Percentiles rank a stretch among this genome's conserved stretches.
These are phyloP conservation scores for Suillus tomentosus DNA, from an alignment of 768 basidiomycete species.

Conservation along the genomic window DNA sequence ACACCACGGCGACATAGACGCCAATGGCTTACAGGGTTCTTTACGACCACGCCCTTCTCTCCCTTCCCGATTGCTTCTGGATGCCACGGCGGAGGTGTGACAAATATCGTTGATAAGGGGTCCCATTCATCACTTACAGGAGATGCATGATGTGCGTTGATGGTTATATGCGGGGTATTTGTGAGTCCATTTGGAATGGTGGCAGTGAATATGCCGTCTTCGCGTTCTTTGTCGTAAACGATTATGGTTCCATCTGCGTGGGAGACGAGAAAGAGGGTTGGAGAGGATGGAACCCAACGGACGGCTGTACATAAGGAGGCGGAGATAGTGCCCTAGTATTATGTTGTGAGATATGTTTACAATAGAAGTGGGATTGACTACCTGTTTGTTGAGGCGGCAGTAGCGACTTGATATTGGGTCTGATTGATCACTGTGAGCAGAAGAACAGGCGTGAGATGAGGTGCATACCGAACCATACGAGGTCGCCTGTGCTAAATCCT, in stretches of 20 bases:
- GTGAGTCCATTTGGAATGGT: slow-evolving; percentile 47
- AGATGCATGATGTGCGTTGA: slow-evolving; percentile 30
- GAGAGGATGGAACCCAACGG: slow-evolving; percentile 82
- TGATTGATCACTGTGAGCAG: slow-evolving; percentile 30
- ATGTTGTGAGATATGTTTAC: slow-evolving; percentile 16
- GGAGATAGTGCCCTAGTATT: slow-evolving; percentile 68
- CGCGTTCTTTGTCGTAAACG: slow-evolving; percentile 89
- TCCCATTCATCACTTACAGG: slow-evolving; percentile 62
- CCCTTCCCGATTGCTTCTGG: slow-evolving; percentile 49
- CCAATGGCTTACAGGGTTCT: slow-evolving; percentile 66
- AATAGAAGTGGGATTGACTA: slow-evolving; percentile 28
- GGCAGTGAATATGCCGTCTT: slow-evolving; percentile 76
- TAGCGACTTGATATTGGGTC: slow-evolving; percentile 83
- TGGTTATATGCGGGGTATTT: slow-evolving; percentile 30
- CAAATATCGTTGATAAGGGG: slow-evolving; percentile 71
- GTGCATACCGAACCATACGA: slow-evolving; percentile 86
- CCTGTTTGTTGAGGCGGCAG: slow-evolving; percentile 87
- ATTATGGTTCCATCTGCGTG: slow-evolving; percentile 90
- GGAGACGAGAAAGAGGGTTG: slow-evolving; percentile 81
- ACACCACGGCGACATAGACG: slow-evolving; percentile 63
- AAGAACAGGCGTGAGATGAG: slow-evolving; percentile 12
- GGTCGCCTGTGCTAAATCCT: slow-evolving; percentile 93
- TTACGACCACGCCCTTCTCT: slow-evolving; percentile 73
- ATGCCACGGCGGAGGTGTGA: slow-evolving; percentile 70
- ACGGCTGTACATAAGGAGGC: slow-evolving; percentile 86